Evolutionary conservation across 345 rosid species (phyloP).

Genomic region (Linum tenue): DNA sequence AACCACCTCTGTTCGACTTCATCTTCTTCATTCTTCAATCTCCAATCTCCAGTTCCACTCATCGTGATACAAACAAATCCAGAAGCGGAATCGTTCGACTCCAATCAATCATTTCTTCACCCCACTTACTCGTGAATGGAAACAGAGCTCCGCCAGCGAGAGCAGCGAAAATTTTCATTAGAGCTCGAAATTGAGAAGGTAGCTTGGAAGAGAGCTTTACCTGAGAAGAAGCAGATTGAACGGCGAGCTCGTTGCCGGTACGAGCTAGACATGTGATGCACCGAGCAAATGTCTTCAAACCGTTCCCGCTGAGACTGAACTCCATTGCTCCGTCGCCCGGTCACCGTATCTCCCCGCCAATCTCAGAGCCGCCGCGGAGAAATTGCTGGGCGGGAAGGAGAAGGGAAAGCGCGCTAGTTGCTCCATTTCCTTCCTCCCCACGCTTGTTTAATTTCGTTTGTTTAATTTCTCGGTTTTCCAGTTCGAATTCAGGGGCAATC

Average conservation of each 20-base stretch:
- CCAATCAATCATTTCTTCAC: neutral
- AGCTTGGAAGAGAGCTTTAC: constrained; percentile 18
- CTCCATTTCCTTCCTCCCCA: neutral
- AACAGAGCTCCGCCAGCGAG: neutral
- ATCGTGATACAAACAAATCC: too few relatives aligned
- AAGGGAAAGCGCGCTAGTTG: neutral
- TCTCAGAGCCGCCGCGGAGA: neutral
- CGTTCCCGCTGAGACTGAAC: constrained; percentile 62
- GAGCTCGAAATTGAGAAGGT: neutral
- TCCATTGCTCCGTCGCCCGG: constrained; percentile 36
- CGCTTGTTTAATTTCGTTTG: neutral
- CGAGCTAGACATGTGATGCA: constrained; percentile 72
- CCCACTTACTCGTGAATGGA: neutral
- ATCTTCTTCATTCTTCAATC: too few relatives aligned
- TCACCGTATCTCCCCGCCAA: neutral
- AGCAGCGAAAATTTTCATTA: neutral
- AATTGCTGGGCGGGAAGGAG: neutral
- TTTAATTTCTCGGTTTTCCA: neutral
- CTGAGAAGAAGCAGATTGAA: constrained; percentile 65
- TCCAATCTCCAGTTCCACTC: too few relatives aligned
- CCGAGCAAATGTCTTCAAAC: constrained; percentile 68
- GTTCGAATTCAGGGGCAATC: neutral
- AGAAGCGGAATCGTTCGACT: neutral
- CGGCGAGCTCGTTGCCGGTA: constrained; percentile 77
- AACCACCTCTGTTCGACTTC: too few relatives aligned